Evolutionary conservation across 2,329 filamentous ascomycete genomes (phyloP).

Genomic region (Alternaria angustiovoidea): DNA sequence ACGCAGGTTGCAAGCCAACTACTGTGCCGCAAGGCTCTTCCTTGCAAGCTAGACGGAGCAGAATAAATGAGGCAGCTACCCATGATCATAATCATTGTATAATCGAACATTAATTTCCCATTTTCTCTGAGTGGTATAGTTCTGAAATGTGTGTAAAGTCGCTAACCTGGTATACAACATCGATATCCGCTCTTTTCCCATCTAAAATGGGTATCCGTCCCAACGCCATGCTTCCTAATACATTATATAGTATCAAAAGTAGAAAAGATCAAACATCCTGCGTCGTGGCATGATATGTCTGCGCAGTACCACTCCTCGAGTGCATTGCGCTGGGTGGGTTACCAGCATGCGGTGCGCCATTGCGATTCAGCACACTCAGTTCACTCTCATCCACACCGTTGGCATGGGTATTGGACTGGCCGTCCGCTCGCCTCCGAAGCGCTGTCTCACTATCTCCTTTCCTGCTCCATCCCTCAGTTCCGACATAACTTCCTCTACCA

Average conservation of each 20-base stretch:
- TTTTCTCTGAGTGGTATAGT: background rate
- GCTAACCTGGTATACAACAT: background rate
- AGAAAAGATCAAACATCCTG: background rate
- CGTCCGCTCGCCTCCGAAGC: conserved; percentile 9
- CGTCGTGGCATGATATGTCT: background rate
- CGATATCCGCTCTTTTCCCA: background rate
- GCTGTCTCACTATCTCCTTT: conserved; percentile 20
- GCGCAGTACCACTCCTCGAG: background rate
- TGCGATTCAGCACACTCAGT: conserved; percentile 10
- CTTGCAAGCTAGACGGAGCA: background rate
- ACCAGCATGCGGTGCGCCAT: conserved; percentile 11
- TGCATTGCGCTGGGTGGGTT: background rate
- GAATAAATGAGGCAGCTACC: background rate
- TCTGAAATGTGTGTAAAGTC: background rate
- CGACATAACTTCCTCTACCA: conserved; percentile 59
- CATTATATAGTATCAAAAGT: background rate
- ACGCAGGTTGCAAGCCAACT: background rate
- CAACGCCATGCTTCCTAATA: background rate
- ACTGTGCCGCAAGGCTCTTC: background rate
- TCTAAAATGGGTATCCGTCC: background rate
- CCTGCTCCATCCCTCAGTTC: conserved; percentile 56
- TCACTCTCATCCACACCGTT: conserved; percentile 14
- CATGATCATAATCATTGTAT: background rate
- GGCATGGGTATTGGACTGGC: conserved; percentile 5
- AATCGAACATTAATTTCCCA: background rate